Evolutionary conservation across 75 land plant species (phyloP), one percentile per base, ranked within the genome.

Genomic region (Picea sitchensis): DNA sequence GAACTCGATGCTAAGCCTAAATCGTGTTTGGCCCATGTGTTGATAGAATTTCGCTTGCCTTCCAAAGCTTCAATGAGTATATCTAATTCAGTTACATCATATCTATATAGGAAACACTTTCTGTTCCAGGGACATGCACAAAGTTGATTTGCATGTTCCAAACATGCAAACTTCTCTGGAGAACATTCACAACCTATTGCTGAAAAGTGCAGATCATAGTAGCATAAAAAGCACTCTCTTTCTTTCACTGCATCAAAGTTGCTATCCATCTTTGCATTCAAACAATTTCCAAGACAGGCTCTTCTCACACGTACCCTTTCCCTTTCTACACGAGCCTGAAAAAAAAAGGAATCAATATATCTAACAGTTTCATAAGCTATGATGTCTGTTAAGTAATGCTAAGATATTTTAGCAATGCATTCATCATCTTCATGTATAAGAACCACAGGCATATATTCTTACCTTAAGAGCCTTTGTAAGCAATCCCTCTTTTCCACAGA

Each of bases 141-240:
- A 4, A 94, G 77, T 30, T 64, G 77, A 8, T 82, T 79, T 58
- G 80, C 86, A 79, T 96, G 98, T 18, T 82, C 90, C 60, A 94
- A 84, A 67, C 99, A 96, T 31, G 95, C 84, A 85, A 87, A 96
- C 41, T 77, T 82, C 32, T 90, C 90, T n/a, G 91, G 86, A 14
- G 85, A 83, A 84, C 95, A 92, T 44, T 83, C 86, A 83, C 98
- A 94, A 63, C 86, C 78, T 57, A 84, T 83, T 44, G 92, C 92
- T 57, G 99, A 96, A 9, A 96, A 80, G 67, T 96, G 93, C 6
- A 96, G 83, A 84, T 96, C 99, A 82, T 89, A 96, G 59, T 83
- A 90, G 81, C 99, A 96, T 7, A 71, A 78, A 75, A 84, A 87
- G 63, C 99, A 96, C 62, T 96, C 99, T 80, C 89, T 91, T 32